Evolutionary conservation across 1,284 basidiomycete genomes (phyloP), one percentile per base, ranked within the genome.

Genomic region (Trichosporon coremiiforme): DNA sequence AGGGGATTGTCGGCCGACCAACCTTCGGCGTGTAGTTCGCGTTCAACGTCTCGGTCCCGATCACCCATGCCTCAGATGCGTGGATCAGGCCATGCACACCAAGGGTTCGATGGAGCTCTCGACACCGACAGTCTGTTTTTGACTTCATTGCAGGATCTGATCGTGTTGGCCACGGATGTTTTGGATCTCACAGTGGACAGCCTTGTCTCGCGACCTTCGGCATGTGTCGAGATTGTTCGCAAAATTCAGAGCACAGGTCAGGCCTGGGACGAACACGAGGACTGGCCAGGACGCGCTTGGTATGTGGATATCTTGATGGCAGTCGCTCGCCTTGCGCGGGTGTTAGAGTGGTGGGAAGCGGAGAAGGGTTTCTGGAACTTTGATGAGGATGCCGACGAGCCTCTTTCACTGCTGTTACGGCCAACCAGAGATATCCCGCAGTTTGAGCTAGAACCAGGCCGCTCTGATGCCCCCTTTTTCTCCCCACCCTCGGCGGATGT

Each of bases 341-440:
- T 99, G 33, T 90, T 98, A 70, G 97, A 99, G 79, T 99, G 97
- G 97, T 99, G 96, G 96, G 94, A 98, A 82, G 96, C 96, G n/a
- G 97, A 99, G 85, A 96, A 95, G 79, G 94, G 95, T 73, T 99
- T 99, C 84, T 99, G 97, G 97, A 98, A 98, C 79, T 98, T 98
- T 79, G 92, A 95, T 79, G 94, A 96, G 71, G 93, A 95, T 66
- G 84, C 83, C 66, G 92, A 94, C 70, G 95, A 97, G 75, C 92
- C 92, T 0, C 85, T 96, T 67, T 88, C 90, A 72, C 96, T 96
- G 79, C 92, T 97, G 69, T 90, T 93, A 79, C 95, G 95, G 78
- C 90, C 93, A 0, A 87, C 76, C 12, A 77, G 77, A 63, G 80
- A 82, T 41, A 70, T 66, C 1, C 70, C 72, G 9, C 66, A 66